Base-by-base conservation (phyloP, 257 asterid genomes). In the Gentiana macrophylla region DNA sequence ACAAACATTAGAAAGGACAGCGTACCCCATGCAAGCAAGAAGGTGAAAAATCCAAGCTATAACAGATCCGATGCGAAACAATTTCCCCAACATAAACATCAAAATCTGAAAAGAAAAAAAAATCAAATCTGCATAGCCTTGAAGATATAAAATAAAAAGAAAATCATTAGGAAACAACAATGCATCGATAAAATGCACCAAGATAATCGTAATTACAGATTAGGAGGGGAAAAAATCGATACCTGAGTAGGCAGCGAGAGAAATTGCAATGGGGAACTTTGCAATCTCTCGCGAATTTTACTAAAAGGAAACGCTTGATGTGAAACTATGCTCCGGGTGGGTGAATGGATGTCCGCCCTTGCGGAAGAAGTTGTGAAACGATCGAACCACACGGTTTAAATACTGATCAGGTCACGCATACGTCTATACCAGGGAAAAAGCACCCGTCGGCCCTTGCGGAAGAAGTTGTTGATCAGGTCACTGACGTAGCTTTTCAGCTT, bases 21-120 rank as follows among this genome's bases (percentile, higher is more conserved):
- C 75, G 65, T 80, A 90, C 97, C 95, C 97, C 96, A 86, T 86
- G 74, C 81, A 74, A 62, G 81, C 85, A 60, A 80, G 58, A 35
- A 75, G 63, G 32, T 67, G 71, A 45, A 86, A 59, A 63, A 77
- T 53, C 91, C 94, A 72, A 50, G 78, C 78, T 66, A 79, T 74
- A 61, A 82, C 32, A 12, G 86, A 84, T 75, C 83, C 93, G 51
- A 75, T 56, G 8, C 85, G 87, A 56, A 80, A 52, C 54, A 89
- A 75, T 49, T 71, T 65, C 43, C 74, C 94, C 65, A 76, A 72
- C 80, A 77, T 65, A 70, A 84, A 66, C 94, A 79, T 73, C 74
- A 89, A 79, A 59, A 43, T 62, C 74, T 57, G 66, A 24, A 24
- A 24, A 24, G 24, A 24, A 24, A 24, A 24, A 62, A 65, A 63